Evolutionary conservation across 148 eudicot genomes (phyloP), one percentile per base, ranked within the genome.

Genomic region (Rhododendron mucronatum): DNA sequence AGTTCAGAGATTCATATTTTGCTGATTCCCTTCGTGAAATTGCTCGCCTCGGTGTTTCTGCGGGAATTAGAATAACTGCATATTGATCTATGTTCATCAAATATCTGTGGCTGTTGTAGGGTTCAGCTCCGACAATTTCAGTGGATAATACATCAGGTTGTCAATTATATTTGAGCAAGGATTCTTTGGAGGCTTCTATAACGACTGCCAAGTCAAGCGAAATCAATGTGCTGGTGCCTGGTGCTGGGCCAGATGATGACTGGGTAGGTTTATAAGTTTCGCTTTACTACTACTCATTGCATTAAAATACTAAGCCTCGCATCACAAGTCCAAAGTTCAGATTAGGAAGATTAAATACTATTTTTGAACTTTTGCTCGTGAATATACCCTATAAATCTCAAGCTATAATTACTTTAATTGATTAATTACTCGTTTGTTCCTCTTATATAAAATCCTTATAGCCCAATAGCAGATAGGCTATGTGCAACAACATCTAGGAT

Each of bases 201-300:
- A 97, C 99, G 20, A 93, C 99, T 12, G 99, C 99, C 78, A 97
- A 97, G 91, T 95, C 99, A 16, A 94, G 98, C 85, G 99, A 97
- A 88, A 87, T 95, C 88, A 97, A 97, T 77, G 98, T 97, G 37
- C 88, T 97, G 90, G 92, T 97, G 83, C 98, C 98, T 91, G 95
- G 93, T 87, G 87, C 92, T 83, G 94, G 86, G 51, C 84, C 92
- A 65, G 95, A 93, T 78, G 94, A 89, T 83, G 99, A 97, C 86
- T 94, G 95, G 99, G 99, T 97, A 95, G 89, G 96, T 88, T 83
- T 23, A 53, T 26, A 85, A 10, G 41, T 80, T 76, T 8, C 71
- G 4, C 71, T 63, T 63, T 63, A n/a, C 28, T 21, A 2, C 8
- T 63, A 63, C 26, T 63, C 69, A 63, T 78, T 44, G 35, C 5